Evolutionary conservation across 75 land plant species (phyloP), one percentile per base, ranked within the genome.

Genomic region (Pinus albicaulis): DNA sequence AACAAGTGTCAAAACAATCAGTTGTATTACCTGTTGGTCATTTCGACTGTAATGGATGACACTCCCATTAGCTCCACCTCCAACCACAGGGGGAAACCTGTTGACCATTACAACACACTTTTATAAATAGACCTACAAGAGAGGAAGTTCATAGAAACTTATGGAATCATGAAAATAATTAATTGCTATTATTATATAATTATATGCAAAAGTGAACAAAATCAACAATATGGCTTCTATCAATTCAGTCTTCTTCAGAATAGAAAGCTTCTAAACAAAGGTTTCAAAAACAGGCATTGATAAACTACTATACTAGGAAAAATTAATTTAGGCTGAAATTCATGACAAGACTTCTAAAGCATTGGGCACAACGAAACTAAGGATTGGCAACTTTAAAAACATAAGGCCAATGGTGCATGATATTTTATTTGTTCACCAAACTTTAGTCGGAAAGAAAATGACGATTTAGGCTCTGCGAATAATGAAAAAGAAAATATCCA

Each of bases 51-150:
- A 97, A 81, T 97, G 99, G 77, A 97, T 91, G 19, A 92, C 86
- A 62, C 90, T 92, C 56, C 76, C 98, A 89, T 95, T 97, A 73
- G 87, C 84, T 44, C 98, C 99, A 66, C 95, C 93, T 59, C 94
- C 99, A 76, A 95, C 98, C 56, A 97, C 98, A 58, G 99, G 93
- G 76, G 90, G 90, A 56, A 95, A 97, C 60, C 99, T 97, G 82
- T 80, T 64, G 12, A 48, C 53, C 52, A 44, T 44, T 44, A 44
- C 8, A 68, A 7, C 10, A 17, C 8, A 2, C 12, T 68, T 68
- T 41, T 38, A 41, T 3, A 68, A 19, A 41, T 22, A 68, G n/a
- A 68, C 13, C n/a, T 41, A 20, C 38, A 41, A 17, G 71, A 68
- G 53, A n/a, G 52, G 71, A 36, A 41, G 71, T 23, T 68, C 11